Evolutionary conservation across 2,329 filamentous ascomycete genomes (phyloP), one percentile per base, ranked within the genome.

Genomic region (Ustilaginoidea virens): DNA sequence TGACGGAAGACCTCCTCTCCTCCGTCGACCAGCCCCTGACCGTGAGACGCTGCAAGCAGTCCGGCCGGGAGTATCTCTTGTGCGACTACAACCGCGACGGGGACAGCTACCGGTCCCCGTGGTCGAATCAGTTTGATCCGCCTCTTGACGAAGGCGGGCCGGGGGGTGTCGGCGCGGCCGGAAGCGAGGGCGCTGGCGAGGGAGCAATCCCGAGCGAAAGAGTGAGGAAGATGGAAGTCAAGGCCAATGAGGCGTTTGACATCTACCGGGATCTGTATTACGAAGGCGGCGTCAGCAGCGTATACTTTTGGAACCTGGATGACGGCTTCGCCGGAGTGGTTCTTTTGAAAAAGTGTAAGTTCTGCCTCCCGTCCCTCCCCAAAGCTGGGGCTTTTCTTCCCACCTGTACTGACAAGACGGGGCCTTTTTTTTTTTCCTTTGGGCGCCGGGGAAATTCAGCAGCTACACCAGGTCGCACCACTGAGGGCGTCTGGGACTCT

Each of bases 31-130:
- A 96, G 55, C 90, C 90, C 15, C 76, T 98, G 33, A 75, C 80
- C 34, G 70, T 92, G 38, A 76, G 79, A 44, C 79, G 81, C 40
- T 96, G 90, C 66, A 73, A 74, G 43, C 80, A 86, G 57, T 80
- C 82, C 18, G 83, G 85, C 44, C 80, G 87, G 42, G 90, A 96
- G 60, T 98, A 93, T 63, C 74, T 98, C 29, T 80, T 94, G 47
- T 98, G 90, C 66, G 90, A 98, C 69, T 98, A 98, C 69, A 98
- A 98, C 68, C 86, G 90, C 39, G 90, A 98, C 58, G 90, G 90
- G 37, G 87, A 94, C 61, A 92, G 80, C 58, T 93, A 93, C 69
- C 80, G 90, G 37, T 92, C 82, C 40, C 90, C 90, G n/a, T 98
- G 90, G 90, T 90, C 79, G 60, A 96, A 96, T 60, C 80, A 93